Evolutionary conservation across 2,329 filamentous ascomycete species (phyloP).

Genomic region (Arachnomyces sp.): DNA sequence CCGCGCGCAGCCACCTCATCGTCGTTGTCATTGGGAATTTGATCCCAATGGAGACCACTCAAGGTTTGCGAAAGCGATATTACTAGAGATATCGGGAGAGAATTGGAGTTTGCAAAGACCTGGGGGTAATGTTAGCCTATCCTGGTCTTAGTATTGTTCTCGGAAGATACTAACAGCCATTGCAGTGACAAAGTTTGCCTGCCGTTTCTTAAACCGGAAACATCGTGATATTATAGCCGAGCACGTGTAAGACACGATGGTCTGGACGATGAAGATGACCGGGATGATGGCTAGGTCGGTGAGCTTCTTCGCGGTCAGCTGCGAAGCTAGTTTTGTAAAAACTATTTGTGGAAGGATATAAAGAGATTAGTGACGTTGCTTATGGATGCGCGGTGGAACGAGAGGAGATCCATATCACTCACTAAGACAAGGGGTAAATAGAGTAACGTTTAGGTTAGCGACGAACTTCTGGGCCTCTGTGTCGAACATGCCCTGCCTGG

Average conservation of each 20-base stretch:
- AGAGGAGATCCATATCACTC: slow-evolving; percentile 29
- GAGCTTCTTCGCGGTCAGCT: slow-evolving; percentile 85
- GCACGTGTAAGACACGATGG: slow-evolving; percentile 72
- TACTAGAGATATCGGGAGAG: slow-evolving; percentile 90
- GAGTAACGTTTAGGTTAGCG: slow-evolving; percentile 88
- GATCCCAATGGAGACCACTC: slow-evolving; percentile 86
- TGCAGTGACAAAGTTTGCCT: slow-evolving; percentile 87
- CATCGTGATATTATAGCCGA: slow-evolving; percentile 61
- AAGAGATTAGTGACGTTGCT: background rate
- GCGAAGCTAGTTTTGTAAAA: slow-evolving; percentile 92
- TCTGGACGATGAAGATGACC: slow-evolving; percentile 86
- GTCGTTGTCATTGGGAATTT: slow-evolving; percentile 83
- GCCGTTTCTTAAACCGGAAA: slow-evolving; percentile 75
- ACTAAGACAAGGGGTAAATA: slow-evolving; percentile 97
- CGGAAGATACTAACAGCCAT: slow-evolving; percentile 60
- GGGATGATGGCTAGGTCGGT: slow-evolving; percentile 87
- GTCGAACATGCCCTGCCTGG: slow-evolving; percentile 83
- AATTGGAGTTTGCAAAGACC: slow-evolving; percentile 97
- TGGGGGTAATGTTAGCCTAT: slow-evolving; percentile 28
- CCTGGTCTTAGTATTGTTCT: slow-evolving; percentile 4
- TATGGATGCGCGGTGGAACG: background rate
- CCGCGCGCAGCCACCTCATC: slow-evolving; percentile 88
- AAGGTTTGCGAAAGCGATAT: slow-evolving; percentile 89
- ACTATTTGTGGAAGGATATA: slow-evolving; percentile 45
- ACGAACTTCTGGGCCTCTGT: slow-evolving; percentile 94